Base-by-base conservation (phyloP, 306 rosid species). In the Citrullus mucosospermus region DNA sequence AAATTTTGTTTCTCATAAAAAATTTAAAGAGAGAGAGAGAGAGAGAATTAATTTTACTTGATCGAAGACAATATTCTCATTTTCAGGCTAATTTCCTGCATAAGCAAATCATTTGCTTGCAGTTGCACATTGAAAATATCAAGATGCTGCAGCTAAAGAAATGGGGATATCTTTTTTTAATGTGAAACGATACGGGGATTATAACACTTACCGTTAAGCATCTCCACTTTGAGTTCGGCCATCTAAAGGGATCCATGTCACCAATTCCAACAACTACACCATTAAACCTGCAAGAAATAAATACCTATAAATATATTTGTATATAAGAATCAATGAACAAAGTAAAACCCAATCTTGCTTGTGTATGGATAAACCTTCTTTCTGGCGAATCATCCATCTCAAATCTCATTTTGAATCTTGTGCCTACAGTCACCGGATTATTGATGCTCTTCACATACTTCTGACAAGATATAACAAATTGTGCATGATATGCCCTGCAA, bases 171-270 rank as follows among this genome's bases (percentile, higher is more conserved):
- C 2, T 53, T 16, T 53, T 53, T 53, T 14, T 51, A 44, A 53
- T 53, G n/a, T 1, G 57, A 53, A 53, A 1, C n/a, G 6, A 53
- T 53, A 66, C 78, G 30, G 34, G 38, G 72, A 78, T 65, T 13
- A 39, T 46, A 57, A 25, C 57, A 78, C 82, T 78, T 82, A 94
- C 98, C 95, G 87, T 94, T 86, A 94, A 88, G 87, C 93, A 87
- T 89, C 96, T 92, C 98, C 98, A 94, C 81, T 88, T 90, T 82
- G 98, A 94, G 74, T 92, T 90, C 1, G 93, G 90, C 98, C 98
- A 94, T 80, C 92, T 78, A 78, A 86, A 89, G 78, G 93, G 93
- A 90, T 94, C 96, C 89, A 89, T 74, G 83, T 94, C 98, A 75
- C 92, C 79, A 76, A 88, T 88, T 79, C 96, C 96, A 55, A 90